Conservation (phyloP, 108 stramenopile genomes). For the Nannochloropsis oceanica region DNA sequence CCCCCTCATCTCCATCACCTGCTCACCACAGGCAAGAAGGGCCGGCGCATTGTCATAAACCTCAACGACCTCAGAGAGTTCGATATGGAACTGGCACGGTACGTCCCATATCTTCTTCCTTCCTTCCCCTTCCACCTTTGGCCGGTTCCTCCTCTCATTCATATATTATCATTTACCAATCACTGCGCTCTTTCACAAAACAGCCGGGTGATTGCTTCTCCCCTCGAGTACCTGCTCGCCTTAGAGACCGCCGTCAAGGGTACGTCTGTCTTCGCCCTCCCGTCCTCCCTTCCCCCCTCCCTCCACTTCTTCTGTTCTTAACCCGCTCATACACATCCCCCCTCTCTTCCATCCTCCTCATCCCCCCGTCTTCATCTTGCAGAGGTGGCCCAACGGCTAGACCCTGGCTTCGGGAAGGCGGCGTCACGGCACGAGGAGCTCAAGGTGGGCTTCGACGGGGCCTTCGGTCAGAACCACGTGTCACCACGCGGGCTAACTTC, state of each 20-base stretch:
- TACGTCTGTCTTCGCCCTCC: background rate
- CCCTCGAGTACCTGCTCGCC: background rate
- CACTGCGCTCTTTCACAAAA: background rate
- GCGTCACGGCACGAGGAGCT: constrained; percentile 19
- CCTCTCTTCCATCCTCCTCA: background rate
- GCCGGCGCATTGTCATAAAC: constrained; percentile 4
- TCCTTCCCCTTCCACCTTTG: background rate
- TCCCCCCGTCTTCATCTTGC: no score
- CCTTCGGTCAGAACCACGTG: constrained; percentile 30
- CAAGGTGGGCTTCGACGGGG: constrained; percentile 43
- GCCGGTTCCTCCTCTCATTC: no score
- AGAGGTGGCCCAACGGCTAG: constrained; percentile 28
- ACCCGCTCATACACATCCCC: background rate
- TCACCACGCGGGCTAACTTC: constrained; percentile 25
- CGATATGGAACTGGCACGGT: background rate
- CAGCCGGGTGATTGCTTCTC: background rate
- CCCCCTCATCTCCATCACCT: background rate
- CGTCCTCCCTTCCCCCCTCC: background rate
- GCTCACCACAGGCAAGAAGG: background rate
- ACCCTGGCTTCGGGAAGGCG: constrained; percentile 34
- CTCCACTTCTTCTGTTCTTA: background rate
- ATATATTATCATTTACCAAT: no score
- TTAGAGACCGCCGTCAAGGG: background rate
- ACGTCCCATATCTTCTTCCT: background rate
- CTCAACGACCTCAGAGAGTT: constrained; percentile 5